Percentiles rank a stretch among this genome's conserved stretches.
Conservation (phyloP, 2,329 filamentous ascomycete species). For the Calonectria montana region DNA sequence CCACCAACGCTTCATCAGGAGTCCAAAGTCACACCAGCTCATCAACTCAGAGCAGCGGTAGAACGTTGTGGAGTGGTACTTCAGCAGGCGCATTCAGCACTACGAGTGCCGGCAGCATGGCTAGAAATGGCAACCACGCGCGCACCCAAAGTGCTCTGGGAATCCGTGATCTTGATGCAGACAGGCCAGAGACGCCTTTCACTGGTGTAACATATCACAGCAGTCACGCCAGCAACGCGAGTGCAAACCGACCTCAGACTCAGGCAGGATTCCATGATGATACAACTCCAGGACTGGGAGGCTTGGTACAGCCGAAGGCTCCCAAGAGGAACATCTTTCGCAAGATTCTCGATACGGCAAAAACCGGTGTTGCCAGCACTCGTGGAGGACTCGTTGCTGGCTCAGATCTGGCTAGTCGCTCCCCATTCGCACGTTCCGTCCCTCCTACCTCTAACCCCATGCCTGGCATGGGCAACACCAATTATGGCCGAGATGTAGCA, state of each 20-base stretch:
- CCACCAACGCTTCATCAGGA: slow-evolving; percentile 80
- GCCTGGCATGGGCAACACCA: slow-evolving; percentile 50
- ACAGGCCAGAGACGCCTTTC: slow-evolving; percentile 72
- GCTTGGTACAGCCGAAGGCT: slow-evolving; percentile 79
- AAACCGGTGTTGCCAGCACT: slow-evolving; percentile 91
- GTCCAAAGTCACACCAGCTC: slow-evolving; percentile 79
- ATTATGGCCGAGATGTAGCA: slow-evolving; percentile 62
- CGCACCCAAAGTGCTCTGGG: slow-evolving; percentile 75
- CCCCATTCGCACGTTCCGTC: slow-evolving; percentile 55
- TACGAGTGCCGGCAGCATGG: slow-evolving; percentile 94
- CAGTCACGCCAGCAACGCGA: slow-evolving; percentile 76
- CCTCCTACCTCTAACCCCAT: slow-evolving; percentile 58
- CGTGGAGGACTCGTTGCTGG: slow-evolving; percentile 81
- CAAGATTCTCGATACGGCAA: slow-evolving; percentile 93
- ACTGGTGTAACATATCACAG: slow-evolving; percentile 92
- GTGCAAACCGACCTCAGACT: slow-evolving; percentile 68
- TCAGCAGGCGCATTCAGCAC: slow-evolving; percentile 93
- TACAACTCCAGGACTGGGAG: slow-evolving; percentile 77
- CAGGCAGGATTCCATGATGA: slow-evolving; percentile 76
- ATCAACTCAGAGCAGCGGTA: slow-evolving; percentile 81
- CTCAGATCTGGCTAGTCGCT: slow-evolving; percentile 54
- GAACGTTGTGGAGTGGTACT: slow-evolving; percentile 92
- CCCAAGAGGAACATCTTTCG: slow-evolving; percentile 94
- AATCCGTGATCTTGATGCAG: slow-evolving; percentile 65
- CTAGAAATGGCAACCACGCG: slow-evolving; percentile 78